These are phyloP conservation scores for Populus tremula DNA, from an alignment of 345 rosid species.

Conservation along the genomic window DNA sequence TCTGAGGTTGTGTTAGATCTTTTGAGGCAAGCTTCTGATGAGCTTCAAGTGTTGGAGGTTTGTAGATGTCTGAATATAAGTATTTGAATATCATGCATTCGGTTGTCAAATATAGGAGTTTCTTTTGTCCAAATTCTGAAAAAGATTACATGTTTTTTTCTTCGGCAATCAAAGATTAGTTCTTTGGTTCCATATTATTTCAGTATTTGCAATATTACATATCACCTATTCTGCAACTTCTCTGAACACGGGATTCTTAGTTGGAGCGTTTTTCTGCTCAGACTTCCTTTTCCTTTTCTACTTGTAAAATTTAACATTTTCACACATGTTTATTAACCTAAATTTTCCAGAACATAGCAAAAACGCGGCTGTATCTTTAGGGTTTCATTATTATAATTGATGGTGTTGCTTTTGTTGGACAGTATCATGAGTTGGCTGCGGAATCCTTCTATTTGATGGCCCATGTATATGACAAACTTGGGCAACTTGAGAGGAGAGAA, in stretches of 20 bases:
- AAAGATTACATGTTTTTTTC: not conserved
- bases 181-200: not conserved
- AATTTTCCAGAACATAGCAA: not conserved
- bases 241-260: not conserved
- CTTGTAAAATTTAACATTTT: not conserved
- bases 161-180: not conserved
- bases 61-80: constrained; percentile 3
- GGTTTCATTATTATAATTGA: not conserved
- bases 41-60: constrained; percentile 80
- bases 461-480: constrained; percentile 59
- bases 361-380: not conserved
- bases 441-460: constrained; percentile 82
- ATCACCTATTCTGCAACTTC: not conserved
- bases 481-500: constrained; percentile 58
- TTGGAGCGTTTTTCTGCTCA: not conserved
- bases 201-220: not conserved
- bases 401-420: constrained; percentile 19
- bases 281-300: not conserved
- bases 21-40: constrained; percentile 77
- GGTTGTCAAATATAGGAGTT: not conserved
- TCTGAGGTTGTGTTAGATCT: constrained; percentile 68
- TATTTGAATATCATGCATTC: not conserved
- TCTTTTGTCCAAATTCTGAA: constrained; percentile 1
- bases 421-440: constrained; percentile 89
- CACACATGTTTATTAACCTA: not conserved